Evolutionary conservation across 306 rosid genomes (phyloP).

Genomic region (Medicago ruthenica): DNA sequence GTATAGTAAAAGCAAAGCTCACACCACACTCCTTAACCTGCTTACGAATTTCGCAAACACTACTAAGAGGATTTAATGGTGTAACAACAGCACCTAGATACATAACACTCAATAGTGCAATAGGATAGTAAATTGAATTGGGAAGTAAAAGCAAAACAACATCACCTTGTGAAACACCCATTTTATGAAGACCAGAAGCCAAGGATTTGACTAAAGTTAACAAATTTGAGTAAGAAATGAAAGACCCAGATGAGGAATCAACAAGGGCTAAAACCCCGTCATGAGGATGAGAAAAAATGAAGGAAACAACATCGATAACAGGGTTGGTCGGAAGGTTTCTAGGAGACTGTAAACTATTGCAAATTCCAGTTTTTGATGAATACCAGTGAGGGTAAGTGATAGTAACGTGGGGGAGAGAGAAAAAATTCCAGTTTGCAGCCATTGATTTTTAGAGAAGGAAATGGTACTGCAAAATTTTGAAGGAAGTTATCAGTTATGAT

Average conservation of each 20-base stretch:
- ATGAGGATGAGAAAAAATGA: slow-evolving; percentile 63
- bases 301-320: slow-evolving; percentile 71
- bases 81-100: too few relatives aligned
- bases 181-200: slow-evolving; percentile 66
- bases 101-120: too few relatives aligned
- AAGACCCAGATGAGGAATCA: slow-evolving; percentile 71
- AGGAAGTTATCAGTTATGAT: background rate
- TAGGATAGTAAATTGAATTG: too few relatives aligned
- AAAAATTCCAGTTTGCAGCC: slow-evolving; percentile 32
- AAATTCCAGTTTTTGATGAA: slow-evolving; percentile 72
- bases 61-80: too few relatives aligned
- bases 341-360: slow-evolving; percentile 51
- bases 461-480: background rate
- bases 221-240: slow-evolving; percentile 66
- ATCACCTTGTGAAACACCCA: slow-evolving; percentile 41
- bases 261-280: slow-evolving; percentile 68
- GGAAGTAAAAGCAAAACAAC: too few relatives aligned
- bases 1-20: too few relatives aligned
- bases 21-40: too few relatives aligned
- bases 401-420: too few relatives aligned
- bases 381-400: slow-evolving; percentile 58
- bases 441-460: slow-evolving; percentile 6
- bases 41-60: too few relatives aligned
- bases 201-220: slow-evolving; percentile 61
- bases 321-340: slow-evolving; percentile 62